Base-by-base conservation (phyloP, 1,284 basidiomycete genomes). In the Ustilago hordei region DNA sequence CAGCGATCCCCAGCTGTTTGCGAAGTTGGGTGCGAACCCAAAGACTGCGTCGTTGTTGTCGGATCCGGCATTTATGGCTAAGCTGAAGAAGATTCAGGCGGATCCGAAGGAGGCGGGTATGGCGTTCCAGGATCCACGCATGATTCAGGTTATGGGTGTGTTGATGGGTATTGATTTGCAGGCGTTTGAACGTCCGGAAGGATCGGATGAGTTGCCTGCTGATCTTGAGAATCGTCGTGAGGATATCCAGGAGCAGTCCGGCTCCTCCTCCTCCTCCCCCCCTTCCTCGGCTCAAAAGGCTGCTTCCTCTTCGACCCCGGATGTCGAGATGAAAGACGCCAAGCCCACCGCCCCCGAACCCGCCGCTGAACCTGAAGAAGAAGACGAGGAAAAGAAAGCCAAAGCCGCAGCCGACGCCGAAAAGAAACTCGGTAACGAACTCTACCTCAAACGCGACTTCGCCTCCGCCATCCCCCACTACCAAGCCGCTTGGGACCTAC, bases 91-190 rank as follows among this genome's bases (percentile, higher is more conserved):
- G 28, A 76, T 89, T 61, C 88, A 89, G 80, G 77, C 84, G 11
- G 84, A 85, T 72, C 86, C 83, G 13, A 65, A 75, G 55, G 75
- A 85, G 31, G 82, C 81, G 3, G 67, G 76, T 35, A 75, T 74
- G 91, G 86, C 79, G 79, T 87, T 93, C 81, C 88, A 90, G 79
- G 95, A 98, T 87, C 91, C 95, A 41, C 90, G 95, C 69, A 96
- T 97, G 93, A 93, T 98, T 77, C 86, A 87, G 81, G 95, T 95
- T 23, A 89, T 98, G 69, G 95, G 95, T 73, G 95, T 91, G 11
- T 89, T 95, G 69, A 95, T 98, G 93, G 95, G 95, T 55, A 90
- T 98, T 79, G 95, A 98, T 87, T 90, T 98, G 86, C 91, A 94
- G 86, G 94, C 92, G 58, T 93, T 93, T 87, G 89, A 91, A 67